Evolutionary conservation across 176 grass and related monocot genomes (phyloP), one percentile per base, ranked within the genome.

Genomic region (Leersia perrieri): DNA sequence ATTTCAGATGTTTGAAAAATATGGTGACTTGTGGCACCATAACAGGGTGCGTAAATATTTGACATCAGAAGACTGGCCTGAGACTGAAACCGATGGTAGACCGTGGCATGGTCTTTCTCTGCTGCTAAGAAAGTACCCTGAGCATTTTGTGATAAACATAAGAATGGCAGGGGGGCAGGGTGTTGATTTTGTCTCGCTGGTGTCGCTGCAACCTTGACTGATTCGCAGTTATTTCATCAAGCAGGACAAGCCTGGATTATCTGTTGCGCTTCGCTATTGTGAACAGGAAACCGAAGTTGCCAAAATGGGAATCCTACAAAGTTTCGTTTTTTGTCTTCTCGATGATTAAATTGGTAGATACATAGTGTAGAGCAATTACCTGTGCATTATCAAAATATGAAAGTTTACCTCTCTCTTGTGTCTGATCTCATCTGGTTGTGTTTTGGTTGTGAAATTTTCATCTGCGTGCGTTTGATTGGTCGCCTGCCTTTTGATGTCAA

Each of bases 41-140:
- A 81, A 81, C 66, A 97, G 91, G 70, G 89, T 94, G 79, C 79
- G 91, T 5, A 97, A 89, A 81, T 94, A 94, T 58, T 86, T 97
- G 35, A 94, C 82, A 12, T 97, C 87, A 2, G 94, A 94, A 77
- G 87, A 90, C 30, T 88, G 76, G 44, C 40, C 73, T 0, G 40
- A 76, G 66, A 57, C 39, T 63, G 91, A 94, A 87, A 80, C 85
- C 53, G 79, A 85, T 38, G 85, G 91, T 36, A 94, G 83, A 68
- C 91, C 89, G 26, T 94, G 91, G 92, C 80, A 90, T 76, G 92
- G 94, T 60, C 83, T 97, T 42, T 68, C 87, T 71, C 16, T 84
- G 68, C 85, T 97, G 60, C 73, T 94, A 76, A 89, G 91, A 28
- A 97, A 90, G 80, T 90, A 92, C 32, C 83, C 87, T 55, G 83